Evolutionary conservation across 2,329 filamentous ascomycete genomes (phyloP).

Genomic region (Calonectria montana): DNA sequence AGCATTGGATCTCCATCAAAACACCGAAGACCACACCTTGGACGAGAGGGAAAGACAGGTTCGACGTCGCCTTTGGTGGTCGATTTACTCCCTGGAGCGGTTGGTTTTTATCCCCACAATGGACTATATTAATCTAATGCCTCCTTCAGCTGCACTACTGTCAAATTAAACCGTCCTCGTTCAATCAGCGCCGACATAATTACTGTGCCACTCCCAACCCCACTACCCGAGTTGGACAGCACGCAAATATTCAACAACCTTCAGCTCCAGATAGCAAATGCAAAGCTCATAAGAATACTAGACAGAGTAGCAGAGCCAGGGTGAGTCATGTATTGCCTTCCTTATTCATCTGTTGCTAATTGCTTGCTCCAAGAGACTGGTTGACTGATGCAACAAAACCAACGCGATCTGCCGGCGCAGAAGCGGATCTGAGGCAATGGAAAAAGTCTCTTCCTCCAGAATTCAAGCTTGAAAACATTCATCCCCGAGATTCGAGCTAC

Average conservation of each 20-base stretch:
- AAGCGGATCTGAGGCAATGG: slow-evolving; percentile 45
- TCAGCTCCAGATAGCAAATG: slow-evolving; percentile 46
- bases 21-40: slow-evolving; percentile 36
- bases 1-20: slow-evolving; percentile 43
- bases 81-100: slow-evolving; percentile 46
- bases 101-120: neutral
- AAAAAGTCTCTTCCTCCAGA: slow-evolving; percentile 43
- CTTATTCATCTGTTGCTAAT: neutral
- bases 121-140: neutral
- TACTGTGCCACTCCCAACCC: slow-evolving; percentile 33
- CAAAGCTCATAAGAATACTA: slow-evolving; percentile 43
- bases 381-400: slow-evolving; percentile 21
- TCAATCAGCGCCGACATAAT: slow-evolving; percentile 38
- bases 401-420: slow-evolving; percentile 15
- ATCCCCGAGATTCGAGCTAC: slow-evolving; percentile 43
- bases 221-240: slow-evolving; percentile 30
- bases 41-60: slow-evolving; percentile 39
- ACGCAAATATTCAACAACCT: slow-evolving; percentile 47
- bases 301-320: slow-evolving; percentile 43
- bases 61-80: slow-evolving; percentile 43
- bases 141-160: slow-evolving; percentile 30
- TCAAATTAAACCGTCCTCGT: slow-evolving; percentile 41
- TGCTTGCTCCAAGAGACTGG: neutral
- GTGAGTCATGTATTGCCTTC: slow-evolving; percentile 18
- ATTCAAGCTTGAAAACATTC: slow-evolving; percentile 43